phyloP scores from a whole-genome alignment of 768 basidiomycete species.

The Boletus bicolor region DNA sequence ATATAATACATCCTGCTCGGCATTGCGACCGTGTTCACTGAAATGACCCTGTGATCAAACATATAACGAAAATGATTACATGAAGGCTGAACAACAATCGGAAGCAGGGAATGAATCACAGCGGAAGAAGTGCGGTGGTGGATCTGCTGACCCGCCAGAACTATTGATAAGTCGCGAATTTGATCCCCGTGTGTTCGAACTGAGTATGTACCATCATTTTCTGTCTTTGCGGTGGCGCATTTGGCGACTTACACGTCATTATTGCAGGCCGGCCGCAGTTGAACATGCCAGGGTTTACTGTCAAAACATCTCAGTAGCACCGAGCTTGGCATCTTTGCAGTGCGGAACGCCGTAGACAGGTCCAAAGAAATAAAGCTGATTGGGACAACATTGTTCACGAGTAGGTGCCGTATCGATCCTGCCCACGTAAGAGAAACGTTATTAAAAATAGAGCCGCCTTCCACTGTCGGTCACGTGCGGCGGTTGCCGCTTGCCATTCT shows the following conservation, averaged over 20 bases:
- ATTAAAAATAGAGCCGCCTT: too few species aligned
- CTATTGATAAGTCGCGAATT: too few species aligned
- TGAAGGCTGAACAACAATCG: not conserved
- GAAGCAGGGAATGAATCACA: not conserved
- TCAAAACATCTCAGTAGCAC: too few species aligned
- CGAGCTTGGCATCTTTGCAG: too few species aligned
- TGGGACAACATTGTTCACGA: too few species aligned
- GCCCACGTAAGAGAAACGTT: too few species aligned
- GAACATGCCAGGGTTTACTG: not conserved
- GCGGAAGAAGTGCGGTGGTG: not conserved
- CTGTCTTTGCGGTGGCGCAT: not conserved
- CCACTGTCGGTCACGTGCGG: too few species aligned
- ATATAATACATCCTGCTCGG: conserved; percentile 9
- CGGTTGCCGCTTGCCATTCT: too few species aligned
- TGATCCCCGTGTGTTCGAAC: not conserved
- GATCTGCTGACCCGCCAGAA: conserved; percentile 3
- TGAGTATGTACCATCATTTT: not conserved
- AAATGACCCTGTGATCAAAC: conserved; percentile 3
- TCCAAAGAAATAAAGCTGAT: too few species aligned
- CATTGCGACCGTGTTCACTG: not conserved
- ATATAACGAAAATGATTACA: not conserved
- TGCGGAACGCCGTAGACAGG: too few species aligned
- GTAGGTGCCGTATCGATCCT: too few species aligned
- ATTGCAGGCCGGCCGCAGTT: not conserved
- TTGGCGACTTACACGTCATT: not conserved